Evolutionary conservation across 495 filamentous ascomycete genomes (phyloP).

Genomic region (Penicillium roqueforti): DNA sequence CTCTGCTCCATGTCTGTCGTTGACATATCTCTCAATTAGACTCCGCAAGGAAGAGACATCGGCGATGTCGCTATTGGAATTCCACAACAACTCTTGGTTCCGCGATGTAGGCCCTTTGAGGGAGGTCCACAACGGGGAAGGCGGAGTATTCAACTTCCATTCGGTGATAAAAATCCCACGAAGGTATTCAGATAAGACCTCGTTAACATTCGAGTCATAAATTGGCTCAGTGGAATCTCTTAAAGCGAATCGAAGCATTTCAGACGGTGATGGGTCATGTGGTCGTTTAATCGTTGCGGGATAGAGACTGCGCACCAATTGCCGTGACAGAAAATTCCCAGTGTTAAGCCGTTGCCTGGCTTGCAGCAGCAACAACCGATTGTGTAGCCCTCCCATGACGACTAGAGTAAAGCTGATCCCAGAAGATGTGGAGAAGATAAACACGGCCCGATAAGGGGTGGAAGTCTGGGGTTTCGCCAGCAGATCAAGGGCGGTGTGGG

Average conservation of each 20-base stretch:
- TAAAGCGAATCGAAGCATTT: slow-evolving; percentile 32
- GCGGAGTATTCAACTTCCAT: slow-evolving; percentile 24
- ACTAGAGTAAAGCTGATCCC: background rate
- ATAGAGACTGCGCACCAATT: slow-evolving; percentile 6
- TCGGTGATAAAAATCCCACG: slow-evolving; percentile 17
- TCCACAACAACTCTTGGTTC: slow-evolving; percentile 3
- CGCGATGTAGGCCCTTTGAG: slow-evolving; percentile 14
- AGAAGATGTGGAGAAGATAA: slow-evolving; percentile 24
- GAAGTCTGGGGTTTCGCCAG: slow-evolving; percentile 15
- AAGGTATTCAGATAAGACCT: slow-evolving; percentile 6
- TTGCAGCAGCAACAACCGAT: background rate
- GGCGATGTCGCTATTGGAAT: background rate
- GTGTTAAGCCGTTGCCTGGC: background rate
- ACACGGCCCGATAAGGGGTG: slow-evolving; percentile 17
- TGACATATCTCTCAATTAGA: slow-evolving; percentile 23
- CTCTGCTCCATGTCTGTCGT: background rate
- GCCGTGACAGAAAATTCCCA: background rate
- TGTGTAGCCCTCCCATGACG: background rate
- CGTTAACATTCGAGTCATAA: background rate
- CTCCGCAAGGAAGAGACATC: slow-evolving; percentile 8
- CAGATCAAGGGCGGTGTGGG: slow-evolving; percentile 19
- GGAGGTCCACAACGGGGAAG: slow-evolving; percentile 22
- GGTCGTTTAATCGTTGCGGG: slow-evolving; percentile 1
- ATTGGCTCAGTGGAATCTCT: slow-evolving; percentile 15
- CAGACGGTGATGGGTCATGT: slow-evolving; percentile 24